Conservation (phyloP, 2,329 filamentous ascomycete species). For the Pseudogymnoascus sp. region DNA sequence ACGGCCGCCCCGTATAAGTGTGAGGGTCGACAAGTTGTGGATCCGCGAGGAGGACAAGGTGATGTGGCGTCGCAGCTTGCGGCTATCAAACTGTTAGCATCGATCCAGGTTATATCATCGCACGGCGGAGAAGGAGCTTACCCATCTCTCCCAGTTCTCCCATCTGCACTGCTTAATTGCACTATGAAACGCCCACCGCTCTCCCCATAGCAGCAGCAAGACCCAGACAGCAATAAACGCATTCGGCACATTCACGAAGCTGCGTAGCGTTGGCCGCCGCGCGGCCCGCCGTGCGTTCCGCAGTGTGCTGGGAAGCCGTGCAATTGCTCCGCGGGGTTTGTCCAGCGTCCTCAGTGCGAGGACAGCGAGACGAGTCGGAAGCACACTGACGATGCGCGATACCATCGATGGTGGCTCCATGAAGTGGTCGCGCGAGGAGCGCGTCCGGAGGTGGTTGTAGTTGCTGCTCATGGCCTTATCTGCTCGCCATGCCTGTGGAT, state of each 20-base stretch:
- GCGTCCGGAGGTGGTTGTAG: constrained; percentile 9
- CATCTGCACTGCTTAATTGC: constrained; percentile 69
- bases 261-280: constrained; percentile 24
- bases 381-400: constrained; percentile 19
- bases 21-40: constrained; percentile 70
- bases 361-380: constrained; percentile 20
- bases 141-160: constrained; percentile 90
- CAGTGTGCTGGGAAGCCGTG: not conserved
- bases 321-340: constrained; percentile 12
- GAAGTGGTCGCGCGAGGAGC: constrained; percentile 23
- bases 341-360: constrained; percentile 22
- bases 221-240: constrained; percentile 68
- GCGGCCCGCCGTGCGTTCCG: constrained; percentile 1
- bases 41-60: constrained; percentile 61
- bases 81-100: constrained; percentile 48
- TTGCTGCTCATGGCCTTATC: constrained; percentile 3
- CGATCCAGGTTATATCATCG: constrained; percentile 10
- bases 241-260: constrained; percentile 58
- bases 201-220: constrained; percentile 73
- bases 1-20: constrained; percentile 64
- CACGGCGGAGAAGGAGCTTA: constrained; percentile 36
- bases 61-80: constrained; percentile 68
- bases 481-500: constrained; percentile 6
- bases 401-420: constrained; percentile 23
- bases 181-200: constrained; percentile 68